Conservation (phyloP, 1,284 basidiomycete genomes). For the Marasmius sp. region DNA sequence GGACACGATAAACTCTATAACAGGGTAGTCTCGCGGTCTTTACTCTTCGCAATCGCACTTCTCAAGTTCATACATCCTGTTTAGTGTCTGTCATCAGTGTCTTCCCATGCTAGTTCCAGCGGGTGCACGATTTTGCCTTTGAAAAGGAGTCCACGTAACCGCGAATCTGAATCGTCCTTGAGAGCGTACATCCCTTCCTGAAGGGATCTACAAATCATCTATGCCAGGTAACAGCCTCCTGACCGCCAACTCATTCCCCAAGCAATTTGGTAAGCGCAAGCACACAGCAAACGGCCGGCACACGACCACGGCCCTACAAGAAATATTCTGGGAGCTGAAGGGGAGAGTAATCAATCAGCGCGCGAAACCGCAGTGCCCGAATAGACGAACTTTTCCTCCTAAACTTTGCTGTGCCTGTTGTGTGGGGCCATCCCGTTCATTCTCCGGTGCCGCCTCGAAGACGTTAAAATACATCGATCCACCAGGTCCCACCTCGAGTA, state of each 20-base stretch:
- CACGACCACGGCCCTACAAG: slow-evolving; percentile 39
- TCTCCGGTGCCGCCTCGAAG: slow-evolving; percentile 98
- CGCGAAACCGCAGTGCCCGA: slow-evolving; percentile 6
- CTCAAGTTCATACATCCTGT: background rate
- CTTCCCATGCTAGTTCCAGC: background rate
- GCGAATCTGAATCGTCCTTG: no score
- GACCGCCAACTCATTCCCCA: no score
- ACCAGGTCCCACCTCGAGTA: slow-evolving; percentile 93
- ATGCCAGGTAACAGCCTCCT: no score
- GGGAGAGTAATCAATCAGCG: slow-evolving; percentile 9
- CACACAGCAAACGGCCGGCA: background rate
- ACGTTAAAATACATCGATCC: slow-evolving; percentile 95
- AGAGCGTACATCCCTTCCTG: no score
- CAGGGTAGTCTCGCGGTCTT: background rate
- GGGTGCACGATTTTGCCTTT: no score
- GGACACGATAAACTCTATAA: background rate
- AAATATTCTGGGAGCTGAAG: slow-evolving; percentile 71
- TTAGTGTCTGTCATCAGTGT: background rate
- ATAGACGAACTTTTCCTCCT: slow-evolving; percentile 58
- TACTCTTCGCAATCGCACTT: background rate
- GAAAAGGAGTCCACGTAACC: no score
- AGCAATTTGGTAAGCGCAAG: no score
- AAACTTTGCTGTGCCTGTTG: slow-evolving; percentile 72
- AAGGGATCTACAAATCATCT: no score
- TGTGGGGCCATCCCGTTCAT: slow-evolving; percentile 82